These are phyloP conservation scores for Nothophoma quercina DNA, from an alignment of 2,329 filamentous ascomycete genomes.

Conservation along the genomic window DNA sequence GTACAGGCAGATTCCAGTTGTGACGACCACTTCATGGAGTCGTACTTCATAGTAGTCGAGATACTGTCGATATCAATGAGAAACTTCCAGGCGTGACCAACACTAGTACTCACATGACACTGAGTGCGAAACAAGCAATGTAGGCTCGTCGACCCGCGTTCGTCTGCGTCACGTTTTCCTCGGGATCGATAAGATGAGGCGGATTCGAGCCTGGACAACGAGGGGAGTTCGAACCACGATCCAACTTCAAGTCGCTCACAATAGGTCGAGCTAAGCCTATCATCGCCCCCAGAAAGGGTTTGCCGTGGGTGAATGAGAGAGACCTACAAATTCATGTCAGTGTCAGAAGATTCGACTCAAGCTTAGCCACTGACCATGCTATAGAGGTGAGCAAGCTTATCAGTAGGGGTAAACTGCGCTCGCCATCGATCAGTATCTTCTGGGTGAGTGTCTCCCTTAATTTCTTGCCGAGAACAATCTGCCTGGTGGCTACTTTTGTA, in stretches of 20 bases:
- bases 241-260: conserved; percentile 30
- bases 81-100: no score
- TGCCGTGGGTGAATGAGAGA: conserved; percentile 26
- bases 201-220: conserved; percentile 15
- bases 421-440: conserved; percentile 31
- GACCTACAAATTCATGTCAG: conserved; percentile 19
- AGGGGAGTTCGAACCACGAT: conserved; percentile 17
- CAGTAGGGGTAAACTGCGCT: conserved; percentile 34
- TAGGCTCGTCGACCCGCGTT: conserved; percentile 61
- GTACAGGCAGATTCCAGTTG: conserved; percentile 66
- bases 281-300: conserved; percentile 27
- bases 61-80: conserved; percentile 23
- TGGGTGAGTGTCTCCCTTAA: conserved; percentile 26
- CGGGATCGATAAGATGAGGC: conserved; percentile 6
- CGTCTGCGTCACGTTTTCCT: conserved; percentile 36
- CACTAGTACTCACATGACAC: conserved; percentile 47
- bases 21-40: conserved; percentile 64
- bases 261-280: conserved; percentile 25
- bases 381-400: conserved; percentile 29
- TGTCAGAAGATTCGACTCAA: neutral
- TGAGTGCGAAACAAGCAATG: conserved; percentile 58
- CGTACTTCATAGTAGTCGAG: conserved; percentile 38
- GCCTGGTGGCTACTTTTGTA: conserved; percentile 20
- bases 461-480: conserved; percentile 25
- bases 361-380: conserved; percentile 21